These are phyloP conservation scores for Omphalea diandra DNA, from an alignment of 441 rosid genomes.

Conservation along the genomic window DNA sequence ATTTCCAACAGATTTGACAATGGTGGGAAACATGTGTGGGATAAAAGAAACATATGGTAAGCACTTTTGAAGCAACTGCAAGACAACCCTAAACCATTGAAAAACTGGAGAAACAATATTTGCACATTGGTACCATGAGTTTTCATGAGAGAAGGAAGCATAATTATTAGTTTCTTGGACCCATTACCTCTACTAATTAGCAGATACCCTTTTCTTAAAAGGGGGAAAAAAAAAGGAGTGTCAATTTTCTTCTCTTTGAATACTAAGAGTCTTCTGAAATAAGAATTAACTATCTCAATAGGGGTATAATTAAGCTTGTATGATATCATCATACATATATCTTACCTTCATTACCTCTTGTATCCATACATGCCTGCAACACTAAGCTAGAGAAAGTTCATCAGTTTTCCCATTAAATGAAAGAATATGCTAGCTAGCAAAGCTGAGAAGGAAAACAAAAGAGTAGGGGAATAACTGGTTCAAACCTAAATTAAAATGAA, in stretches of 20 bases:
- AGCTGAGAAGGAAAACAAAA: background rate
- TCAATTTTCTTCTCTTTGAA: background rate
- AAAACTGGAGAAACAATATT: conserved; percentile 9
- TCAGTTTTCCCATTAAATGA: background rate
- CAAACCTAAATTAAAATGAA: background rate
- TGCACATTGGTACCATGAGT: conserved; percentile 11
- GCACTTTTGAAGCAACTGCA: conserved; percentile 34
- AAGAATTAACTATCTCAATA: background rate
- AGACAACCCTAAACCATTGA: conserved; percentile 31
- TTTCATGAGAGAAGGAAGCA: conserved; percentile 23
- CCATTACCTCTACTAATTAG: conserved; percentile 14
- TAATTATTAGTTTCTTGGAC: conserved; percentile 29
- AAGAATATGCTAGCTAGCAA: background rate
- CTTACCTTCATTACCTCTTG: conserved; percentile 9
- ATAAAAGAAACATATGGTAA: conserved; percentile 29
- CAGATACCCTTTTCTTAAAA: background rate
- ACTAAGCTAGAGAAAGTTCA: background rate
- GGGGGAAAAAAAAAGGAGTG: background rate
- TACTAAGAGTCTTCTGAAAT: background rate
- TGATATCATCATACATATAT: too few species aligned
- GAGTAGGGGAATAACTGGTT: too few species aligned
- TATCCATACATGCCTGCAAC: background rate
- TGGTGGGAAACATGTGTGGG: conserved; percentile 24
- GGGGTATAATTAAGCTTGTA: too few species aligned
- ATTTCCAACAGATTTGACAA: background rate